Evolutionary conservation across 2,329 filamentous ascomycete genomes (phyloP), one percentile per base, ranked within the genome.

Genomic region (Dactylonectria estremocensis): DNA sequence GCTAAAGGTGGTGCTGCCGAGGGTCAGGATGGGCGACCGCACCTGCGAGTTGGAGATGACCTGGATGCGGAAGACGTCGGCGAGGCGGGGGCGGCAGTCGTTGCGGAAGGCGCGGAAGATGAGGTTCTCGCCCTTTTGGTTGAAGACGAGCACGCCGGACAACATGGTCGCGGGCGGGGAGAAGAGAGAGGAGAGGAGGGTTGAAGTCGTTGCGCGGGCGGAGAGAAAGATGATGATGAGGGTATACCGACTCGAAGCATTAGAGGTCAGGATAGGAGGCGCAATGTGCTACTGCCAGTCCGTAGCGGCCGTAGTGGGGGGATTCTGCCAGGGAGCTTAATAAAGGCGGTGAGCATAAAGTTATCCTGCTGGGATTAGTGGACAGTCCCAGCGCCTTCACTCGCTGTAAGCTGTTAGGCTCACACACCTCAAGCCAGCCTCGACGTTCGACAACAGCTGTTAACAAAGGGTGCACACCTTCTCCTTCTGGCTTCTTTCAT

Each of bases 31-130:
- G 67, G 96, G 96, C 74, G 96, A 98, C 74, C 97, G 94, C 68
- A 99, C 96, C 82, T 98, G 95, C 60, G 96, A 92, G 81, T 99
- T 99, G 76, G 95, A 97, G 81, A 99, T 98, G 84, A 99, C 95
- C 81, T 99, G 96, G 82, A 99, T 99, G 83, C 96, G 95, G 84
- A 99, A 99, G 85, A 99, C 95, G 80, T 99, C 96, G 84, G 96
- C 96, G 72, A 99, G 93, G 60, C 96, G 94, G 62, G 96, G 96
- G 64, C 97, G 94, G 84, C 96, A 98, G 85, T 99, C 97, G 81
- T 97, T 97, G 79, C 96, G 95, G 84, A 99, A 99, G 77, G 96
- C 95, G 79, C 96, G 94, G 86, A 99, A 98, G 83, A 99, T 99
- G 79, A 99, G 93, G 84, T 99, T 98, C 86, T 99, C 96, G 84